Evolutionary conservation across 345 rosid genomes (phyloP), one percentile per base, ranked within the genome.

Genomic region (Eutrema yunnanense): DNA sequence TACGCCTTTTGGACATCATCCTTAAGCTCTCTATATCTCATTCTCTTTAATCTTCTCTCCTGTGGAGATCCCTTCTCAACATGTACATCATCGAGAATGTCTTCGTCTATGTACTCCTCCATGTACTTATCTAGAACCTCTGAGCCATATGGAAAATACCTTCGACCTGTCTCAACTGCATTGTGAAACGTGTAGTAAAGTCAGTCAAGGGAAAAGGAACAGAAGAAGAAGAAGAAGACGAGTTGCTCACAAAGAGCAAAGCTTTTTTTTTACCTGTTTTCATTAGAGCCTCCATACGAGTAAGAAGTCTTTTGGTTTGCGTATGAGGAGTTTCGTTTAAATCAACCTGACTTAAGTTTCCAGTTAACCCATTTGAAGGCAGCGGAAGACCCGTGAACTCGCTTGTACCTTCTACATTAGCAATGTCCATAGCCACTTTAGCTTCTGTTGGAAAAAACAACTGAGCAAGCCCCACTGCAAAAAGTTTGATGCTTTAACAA

Each of bases 361-460:
- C 89, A 27, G 43, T 83, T 12, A 88, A 83, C 65, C 86, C 85
- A 73, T 82, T 88, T 57, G 81, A 68, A 42, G 83, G 77, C 4
- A 43, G 62, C 73, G 85, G 68, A 61, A 85, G 75, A 44, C 92
- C 93, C 9, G 90, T 73, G 73, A 85, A 87, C 81, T 87, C 93
- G 27, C 76, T 68, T 44, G 93, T 84, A 69, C 86, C 90, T 82
- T 83, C 87, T 60, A 90, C 88, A 69, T 88, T 76, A 13, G 92
- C 99, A 58, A 85, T 88, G 81, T 92, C 90, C 96, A 92, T 90
- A 47, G 96, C 99, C 60, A 95, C 79, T 86, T 88, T 90, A 60
- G 99, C 98, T 82, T 95, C 98, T 19, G 86, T 75, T 19, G 99
- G 99, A 80, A 95, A 95, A 77, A 95, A 79, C 43, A 92, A 74